phyloP scores from a whole-genome alignment of 108 stramenopile genomes.

The Skeletonema tropicum region DNA sequence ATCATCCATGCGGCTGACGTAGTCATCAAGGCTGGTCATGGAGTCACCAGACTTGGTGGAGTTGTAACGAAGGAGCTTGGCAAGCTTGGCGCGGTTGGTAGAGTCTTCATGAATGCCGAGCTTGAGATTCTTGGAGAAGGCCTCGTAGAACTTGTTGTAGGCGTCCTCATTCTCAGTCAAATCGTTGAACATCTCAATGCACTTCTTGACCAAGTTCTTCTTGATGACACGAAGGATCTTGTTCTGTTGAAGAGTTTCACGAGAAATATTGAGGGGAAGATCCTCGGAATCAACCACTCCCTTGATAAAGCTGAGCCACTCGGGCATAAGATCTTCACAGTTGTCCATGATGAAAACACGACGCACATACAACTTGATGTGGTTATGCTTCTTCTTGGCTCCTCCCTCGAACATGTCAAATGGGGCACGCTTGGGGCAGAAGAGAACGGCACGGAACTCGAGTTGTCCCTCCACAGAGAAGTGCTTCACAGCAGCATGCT shows the following conservation, averaged over 20 bases:
- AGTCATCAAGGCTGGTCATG: constrained; percentile 98
- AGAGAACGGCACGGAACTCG: constrained; percentile 98
- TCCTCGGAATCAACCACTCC: constrained; percentile 99
- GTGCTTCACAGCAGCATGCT: constrained; percentile 99
- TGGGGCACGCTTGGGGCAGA: constrained; percentile 99
- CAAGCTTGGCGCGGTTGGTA: constrained; percentile 99
- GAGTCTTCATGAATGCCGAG: constrained; percentile 99
- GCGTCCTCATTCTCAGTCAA: constrained; percentile 98
- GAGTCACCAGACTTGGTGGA: constrained; percentile 99
- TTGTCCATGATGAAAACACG: constrained; percentile 99
- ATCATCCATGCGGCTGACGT: constrained; percentile 98
- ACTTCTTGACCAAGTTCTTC: constrained; percentile 99
- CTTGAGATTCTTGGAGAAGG: constrained; percentile 99
- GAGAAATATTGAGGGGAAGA: constrained; percentile 99
- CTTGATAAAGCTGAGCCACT: constrained; percentile 98
- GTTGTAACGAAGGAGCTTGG: constrained; percentile 99
- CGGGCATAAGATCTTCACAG: constrained; percentile 99
- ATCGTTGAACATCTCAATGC: constrained; percentile 99
- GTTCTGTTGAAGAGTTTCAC: constrained; percentile 99
- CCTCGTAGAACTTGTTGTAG: constrained; percentile 99
- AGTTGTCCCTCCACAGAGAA: constrained; percentile 99
- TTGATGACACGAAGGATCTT: constrained; percentile 99
- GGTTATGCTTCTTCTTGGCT: constrained; percentile 99
- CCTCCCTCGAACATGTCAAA: constrained; percentile 99
- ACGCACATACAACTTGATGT: constrained; percentile 99